A percentile compares a stretch with the other conserved stretches of the same genome.
Conservation (phyloP, 805 yeast genomes). For the Priceomyces carsonii region DNA sequence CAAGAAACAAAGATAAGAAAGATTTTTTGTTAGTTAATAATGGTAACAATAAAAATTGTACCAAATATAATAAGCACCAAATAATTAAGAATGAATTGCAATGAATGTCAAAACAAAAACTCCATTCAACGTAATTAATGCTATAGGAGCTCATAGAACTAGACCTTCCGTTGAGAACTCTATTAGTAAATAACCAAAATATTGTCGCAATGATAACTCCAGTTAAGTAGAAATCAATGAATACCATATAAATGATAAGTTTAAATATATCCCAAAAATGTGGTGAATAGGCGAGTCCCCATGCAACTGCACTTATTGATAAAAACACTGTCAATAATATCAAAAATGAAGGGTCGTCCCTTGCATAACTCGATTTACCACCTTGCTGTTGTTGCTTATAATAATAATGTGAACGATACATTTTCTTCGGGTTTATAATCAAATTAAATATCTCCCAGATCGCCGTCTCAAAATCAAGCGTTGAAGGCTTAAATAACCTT, state of each 20-base stretch:
- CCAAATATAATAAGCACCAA: conserved; percentile 72
- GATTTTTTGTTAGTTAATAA: conserved; percentile 63
- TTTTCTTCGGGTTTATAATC: conserved; percentile 73
- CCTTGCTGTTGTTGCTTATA: conserved; percentile 62
- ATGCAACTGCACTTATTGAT: conserved; percentile 74
- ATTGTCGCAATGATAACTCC: conserved; percentile 71
- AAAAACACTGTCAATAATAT: conserved; percentile 68
- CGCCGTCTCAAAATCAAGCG: conserved; percentile 90
- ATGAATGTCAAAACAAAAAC: conserved; percentile 91
- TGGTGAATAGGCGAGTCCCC: conserved; percentile 86
- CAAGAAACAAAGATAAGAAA: conserved; percentile 63
- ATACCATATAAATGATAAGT: conserved; percentile 78
- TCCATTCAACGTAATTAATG: conserved; percentile 72
- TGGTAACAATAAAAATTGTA: conserved; percentile 78
- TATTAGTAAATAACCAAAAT: conserved; percentile 72
- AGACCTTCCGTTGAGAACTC: conserved; percentile 49
- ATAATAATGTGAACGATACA: conserved; percentile 72
- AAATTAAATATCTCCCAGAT: conserved; percentile 85
- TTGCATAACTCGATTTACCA: conserved; percentile 69
- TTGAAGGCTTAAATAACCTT: conserved; percentile 62
- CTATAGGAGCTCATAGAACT: conserved; percentile 24
- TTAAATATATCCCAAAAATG: conserved; percentile 58
- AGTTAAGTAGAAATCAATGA: conserved; percentile 73
- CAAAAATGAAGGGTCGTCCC: conserved; percentile 91
- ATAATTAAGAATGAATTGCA: conserved; percentile 84